phyloP scores from a whole-genome alignment of 2,329 filamentous ascomycete species.

The Trichoderma breve region DNA sequence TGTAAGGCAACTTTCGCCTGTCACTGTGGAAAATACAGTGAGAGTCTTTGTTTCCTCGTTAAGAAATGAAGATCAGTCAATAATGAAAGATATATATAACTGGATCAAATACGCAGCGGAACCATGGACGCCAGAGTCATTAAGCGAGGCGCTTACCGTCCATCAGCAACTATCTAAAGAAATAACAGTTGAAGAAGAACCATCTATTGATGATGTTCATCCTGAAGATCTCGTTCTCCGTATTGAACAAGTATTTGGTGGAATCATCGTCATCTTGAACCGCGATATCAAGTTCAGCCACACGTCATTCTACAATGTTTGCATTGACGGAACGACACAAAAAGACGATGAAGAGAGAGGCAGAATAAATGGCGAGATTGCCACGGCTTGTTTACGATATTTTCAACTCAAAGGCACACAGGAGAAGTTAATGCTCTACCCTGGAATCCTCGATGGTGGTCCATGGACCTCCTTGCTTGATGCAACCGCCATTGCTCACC shows the following conservation, averaged over 20 bases:
- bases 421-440: too few species aligned
- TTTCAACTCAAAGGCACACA: background rate
- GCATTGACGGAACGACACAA: background rate
- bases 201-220: background rate
- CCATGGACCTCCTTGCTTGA: too few species aligned
- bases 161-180: background rate
- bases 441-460: too few species aligned
- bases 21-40: background rate
- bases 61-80: background rate
- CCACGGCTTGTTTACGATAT: background rate
- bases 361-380: background rate
- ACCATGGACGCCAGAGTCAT: background rate
- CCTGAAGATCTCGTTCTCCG: rapidly evolving
- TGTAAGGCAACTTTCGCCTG: background rate
- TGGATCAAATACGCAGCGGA: background rate
- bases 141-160: background rate
- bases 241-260: background rate
- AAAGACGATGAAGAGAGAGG: too few species aligned
- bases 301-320: background rate
- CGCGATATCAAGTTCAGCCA: background rate
- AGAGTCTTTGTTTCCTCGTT: background rate
- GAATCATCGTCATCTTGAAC: background rate
- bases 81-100: background rate
- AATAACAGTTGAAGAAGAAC: background rate
- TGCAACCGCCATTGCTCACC: too few species aligned